phyloP scores from a whole-genome alignment of 495 filamentous ascomycete species.

The Neurospora intermedia region DNA sequence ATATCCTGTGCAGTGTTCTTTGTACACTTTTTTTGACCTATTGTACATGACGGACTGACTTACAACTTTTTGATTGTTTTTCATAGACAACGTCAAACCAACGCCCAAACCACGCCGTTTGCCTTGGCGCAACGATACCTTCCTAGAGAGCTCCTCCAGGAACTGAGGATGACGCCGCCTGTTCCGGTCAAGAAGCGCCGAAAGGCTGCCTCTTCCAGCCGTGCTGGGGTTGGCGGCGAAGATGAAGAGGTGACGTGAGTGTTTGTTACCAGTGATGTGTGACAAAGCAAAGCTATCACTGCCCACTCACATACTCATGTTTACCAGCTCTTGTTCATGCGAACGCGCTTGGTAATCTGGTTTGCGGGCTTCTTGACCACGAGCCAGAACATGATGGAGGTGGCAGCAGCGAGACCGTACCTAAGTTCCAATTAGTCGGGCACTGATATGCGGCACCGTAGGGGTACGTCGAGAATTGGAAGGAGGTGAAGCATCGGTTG shows the following conservation, averaged over 20 bases:
- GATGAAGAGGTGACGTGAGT: slow-evolving; percentile 19
- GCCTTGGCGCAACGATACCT: slow-evolving; percentile 73
- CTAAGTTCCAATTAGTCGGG: slow-evolving; percentile 31
- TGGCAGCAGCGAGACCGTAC: slow-evolving; percentile 81
- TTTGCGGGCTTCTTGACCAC: slow-evolving; percentile 74
- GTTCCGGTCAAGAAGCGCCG: slow-evolving; percentile 15
- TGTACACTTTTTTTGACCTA: slow-evolving; percentile 17
- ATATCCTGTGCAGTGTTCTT: slow-evolving; percentile 2
- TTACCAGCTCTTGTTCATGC: slow-evolving; percentile 74
- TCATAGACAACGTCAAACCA: slow-evolving; percentile 67
- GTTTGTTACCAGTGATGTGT: background rate
- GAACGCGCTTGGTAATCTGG: slow-evolving; percentile 60
- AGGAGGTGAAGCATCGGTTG: background rate
- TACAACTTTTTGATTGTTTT: background rate
- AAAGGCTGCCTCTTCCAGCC: background rate
- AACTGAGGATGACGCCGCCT: slow-evolving; percentile 62
- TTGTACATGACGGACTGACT: slow-evolving; percentile 18
- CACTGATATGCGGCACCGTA: background rate
- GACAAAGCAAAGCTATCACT: background rate
- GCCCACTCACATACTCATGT: background rate
- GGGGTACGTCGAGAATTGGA: background rate
- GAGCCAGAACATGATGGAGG: slow-evolving; percentile 91
- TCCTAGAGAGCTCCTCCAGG: slow-evolving; percentile 71
- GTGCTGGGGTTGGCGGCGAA: slow-evolving; percentile 2
- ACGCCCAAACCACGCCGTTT: slow-evolving; percentile 62